phyloP scores from a whole-genome alignment of 805 yeast species.

The Barnettozyma salicaria region DNA sequence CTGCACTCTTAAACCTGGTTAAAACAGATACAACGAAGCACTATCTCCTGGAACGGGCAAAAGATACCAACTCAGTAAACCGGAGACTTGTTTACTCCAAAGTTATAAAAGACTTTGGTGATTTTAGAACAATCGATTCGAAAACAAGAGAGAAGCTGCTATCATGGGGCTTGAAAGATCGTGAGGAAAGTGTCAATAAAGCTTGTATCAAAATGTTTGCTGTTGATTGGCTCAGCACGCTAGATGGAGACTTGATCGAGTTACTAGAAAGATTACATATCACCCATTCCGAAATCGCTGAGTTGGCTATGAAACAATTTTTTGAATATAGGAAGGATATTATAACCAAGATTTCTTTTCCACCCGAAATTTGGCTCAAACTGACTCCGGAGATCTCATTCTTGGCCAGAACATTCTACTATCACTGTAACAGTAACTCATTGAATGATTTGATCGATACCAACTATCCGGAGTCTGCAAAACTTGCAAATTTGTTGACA shows the following conservation, averaged over 20 bases:
- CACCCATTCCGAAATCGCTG: constrained; percentile 61
- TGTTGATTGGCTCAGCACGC: constrained; percentile 61
- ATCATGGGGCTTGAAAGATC: constrained; percentile 81
- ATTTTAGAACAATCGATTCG: constrained; percentile 48
- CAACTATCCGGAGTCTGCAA: constrained; percentile 74
- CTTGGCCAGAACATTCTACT: constrained; percentile 59
- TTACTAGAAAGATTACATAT: constrained; percentile 69
- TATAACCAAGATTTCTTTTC: constrained; percentile 52
- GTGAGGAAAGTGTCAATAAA: constrained; percentile 64
- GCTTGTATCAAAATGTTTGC: constrained; percentile 73
- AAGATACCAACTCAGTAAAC: constrained; percentile 68
- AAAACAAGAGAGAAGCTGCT: constrained; percentile 60
- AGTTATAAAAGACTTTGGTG: constrained; percentile 61
- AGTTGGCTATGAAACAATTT: constrained; percentile 55
- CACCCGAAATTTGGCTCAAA: constrained; percentile 60
- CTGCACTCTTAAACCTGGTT: constrained; percentile 67
- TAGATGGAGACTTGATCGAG: constrained; percentile 64
- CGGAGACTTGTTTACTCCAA: constrained; percentile 69
- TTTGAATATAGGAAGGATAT: constrained; percentile 59
- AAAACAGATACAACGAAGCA: constrained; percentile 49
- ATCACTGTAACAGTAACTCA: constrained; percentile 52
- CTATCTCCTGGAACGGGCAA: constrained; percentile 67
- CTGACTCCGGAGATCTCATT: constrained; percentile 73
- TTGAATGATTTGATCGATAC: constrained; percentile 52
- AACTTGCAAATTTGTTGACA: constrained; percentile 53